These are phyloP conservation scores for Ustilago loliicola DNA, from an alignment of 1,284 basidiomycete species.

Conservation along the genomic window DNA sequence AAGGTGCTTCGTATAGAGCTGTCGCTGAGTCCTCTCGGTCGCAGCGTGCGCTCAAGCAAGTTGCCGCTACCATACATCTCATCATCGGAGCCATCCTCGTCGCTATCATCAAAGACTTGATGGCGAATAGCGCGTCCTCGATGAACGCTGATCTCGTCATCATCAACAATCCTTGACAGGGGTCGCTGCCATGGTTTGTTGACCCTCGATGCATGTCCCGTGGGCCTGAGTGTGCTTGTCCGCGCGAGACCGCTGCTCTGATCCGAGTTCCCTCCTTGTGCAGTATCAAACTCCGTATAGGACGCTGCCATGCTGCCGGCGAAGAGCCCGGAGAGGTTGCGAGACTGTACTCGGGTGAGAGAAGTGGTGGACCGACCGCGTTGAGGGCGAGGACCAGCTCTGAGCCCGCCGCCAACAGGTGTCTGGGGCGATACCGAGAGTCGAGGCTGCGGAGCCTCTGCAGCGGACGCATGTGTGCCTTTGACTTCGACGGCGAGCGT, in stretches of 20 bases:
- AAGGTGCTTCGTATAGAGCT: conserved; percentile 66
- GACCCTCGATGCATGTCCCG: conserved; percentile 7
- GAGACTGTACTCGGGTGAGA: conserved; percentile 51
- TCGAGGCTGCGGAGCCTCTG: conserved; percentile 27
- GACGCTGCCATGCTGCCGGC: conserved; percentile 41
- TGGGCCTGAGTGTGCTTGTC: conserved; percentile 18
- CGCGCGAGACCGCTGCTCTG: conserved; percentile 14
- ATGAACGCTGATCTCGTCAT: conserved; percentile 63
- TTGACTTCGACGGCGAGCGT: conserved; percentile 62
- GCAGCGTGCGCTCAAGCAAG: conserved; percentile 42
- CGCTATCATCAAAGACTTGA: conserved; percentile 49
- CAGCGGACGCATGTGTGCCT: conserved; percentile 50
- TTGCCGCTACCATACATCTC: conserved; percentile 30
- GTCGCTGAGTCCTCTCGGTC: conserved; percentile 65
- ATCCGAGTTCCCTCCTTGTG: conserved; percentile 8
- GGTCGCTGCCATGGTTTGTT: conserved; percentile 34
- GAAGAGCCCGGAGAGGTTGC: conserved; percentile 58
- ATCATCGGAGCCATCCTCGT: conserved; percentile 41
- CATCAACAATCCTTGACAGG: conserved; percentile 59
- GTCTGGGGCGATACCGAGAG: conserved; percentile 25
- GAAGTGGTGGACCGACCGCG: conserved; percentile 44
- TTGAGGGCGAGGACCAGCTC: conserved; percentile 45
- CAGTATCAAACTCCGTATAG: conserved; percentile 8
- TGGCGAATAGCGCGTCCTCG: conserved; percentile 46
- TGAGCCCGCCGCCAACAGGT: conserved; percentile 18